Percentiles rank a stretch among this genome's conserved stretches.
Evolutionary conservation across 2,329 filamentous ascomycete species (phyloP).

Genomic region (Epichloe gansuensis): DNA sequence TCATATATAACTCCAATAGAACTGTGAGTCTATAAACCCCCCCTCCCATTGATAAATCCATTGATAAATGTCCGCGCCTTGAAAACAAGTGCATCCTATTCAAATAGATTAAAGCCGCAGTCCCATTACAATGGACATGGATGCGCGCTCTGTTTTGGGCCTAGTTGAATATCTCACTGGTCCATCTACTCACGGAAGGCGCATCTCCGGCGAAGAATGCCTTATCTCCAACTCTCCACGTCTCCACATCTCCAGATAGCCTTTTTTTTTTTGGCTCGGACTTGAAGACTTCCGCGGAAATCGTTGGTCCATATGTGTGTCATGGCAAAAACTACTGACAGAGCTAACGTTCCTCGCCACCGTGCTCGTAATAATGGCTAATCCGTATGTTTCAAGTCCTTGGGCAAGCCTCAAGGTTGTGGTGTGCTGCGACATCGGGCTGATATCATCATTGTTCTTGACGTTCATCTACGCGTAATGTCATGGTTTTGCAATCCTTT

Average conservation of each 20-base stretch:
- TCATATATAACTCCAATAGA: too few species aligned
- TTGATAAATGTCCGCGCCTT: background rate
- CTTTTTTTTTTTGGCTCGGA: background rate
- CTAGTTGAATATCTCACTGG: background rate
- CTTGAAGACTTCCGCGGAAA: constrained; percentile 5
- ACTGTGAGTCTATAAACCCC: too few species aligned
- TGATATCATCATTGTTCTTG: background rate
- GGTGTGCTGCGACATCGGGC: background rate
- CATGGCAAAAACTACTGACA: background rate
- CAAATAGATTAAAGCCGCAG: background rate
- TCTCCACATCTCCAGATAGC: constrained; percentile 1
- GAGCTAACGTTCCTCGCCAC: background rate
- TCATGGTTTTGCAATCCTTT: too few species aligned
- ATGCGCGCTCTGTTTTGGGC: background rate
- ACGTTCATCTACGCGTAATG: background rate
- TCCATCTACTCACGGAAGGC: background rate
- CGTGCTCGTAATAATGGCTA: background rate
- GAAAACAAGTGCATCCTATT: background rate
- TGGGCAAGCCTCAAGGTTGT: background rate
- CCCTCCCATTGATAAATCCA: too few species aligned
- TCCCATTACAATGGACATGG: background rate
- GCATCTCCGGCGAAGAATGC: background rate
- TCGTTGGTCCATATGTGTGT: background rate
- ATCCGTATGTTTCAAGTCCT: background rate
- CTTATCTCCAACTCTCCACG: background rate